Percentiles rank a stretch among this genome's conserved stretches.
Conservation (phyloP, 139 green algal species). For the Parachlorella kessleri region DNA sequence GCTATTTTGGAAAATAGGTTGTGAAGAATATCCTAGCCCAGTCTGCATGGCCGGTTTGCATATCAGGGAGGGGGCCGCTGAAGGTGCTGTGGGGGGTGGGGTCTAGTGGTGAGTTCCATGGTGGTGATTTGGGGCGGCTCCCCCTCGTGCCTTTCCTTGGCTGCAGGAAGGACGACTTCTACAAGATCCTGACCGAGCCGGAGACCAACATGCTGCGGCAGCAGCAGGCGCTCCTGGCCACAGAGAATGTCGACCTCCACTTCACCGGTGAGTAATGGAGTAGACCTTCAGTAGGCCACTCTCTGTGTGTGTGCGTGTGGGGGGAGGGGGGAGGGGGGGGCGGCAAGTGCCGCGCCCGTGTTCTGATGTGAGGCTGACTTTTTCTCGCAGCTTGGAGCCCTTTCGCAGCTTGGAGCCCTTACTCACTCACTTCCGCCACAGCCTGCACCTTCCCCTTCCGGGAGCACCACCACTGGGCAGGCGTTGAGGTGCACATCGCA, state of each 20-base stretch:
- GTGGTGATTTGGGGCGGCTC: neutral
- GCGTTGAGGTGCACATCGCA: too few species aligned
- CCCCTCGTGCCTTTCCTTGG: neutral
- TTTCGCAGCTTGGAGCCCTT: too few species aligned
- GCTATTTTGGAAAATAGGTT: too few species aligned
- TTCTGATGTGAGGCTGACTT: too few species aligned
- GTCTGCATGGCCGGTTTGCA: neutral
- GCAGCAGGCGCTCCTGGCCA: conserved; percentile 89
- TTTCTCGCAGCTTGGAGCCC: too few species aligned
- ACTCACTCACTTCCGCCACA: neutral
- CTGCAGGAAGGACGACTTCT: conserved; percentile 49
- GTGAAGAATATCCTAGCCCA: too few species aligned
- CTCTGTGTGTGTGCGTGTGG: neutral
- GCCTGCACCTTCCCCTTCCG: conserved; percentile 26
- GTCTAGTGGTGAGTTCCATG: neutral
- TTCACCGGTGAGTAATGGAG: conserved; percentile 67
- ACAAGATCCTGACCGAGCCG: conserved; percentile 65
- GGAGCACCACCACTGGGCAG: too few species aligned
- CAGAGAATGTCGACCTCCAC: conserved; percentile 87
- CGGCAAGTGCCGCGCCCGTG: neutral
- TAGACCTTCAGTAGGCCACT: neutral
- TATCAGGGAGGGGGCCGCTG: neutral
- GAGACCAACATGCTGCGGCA: conserved; percentile 90
- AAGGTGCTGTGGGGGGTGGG: neutral
- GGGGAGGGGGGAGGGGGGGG: neutral